phyloP scores from a whole-genome alignment of 805 yeast genomes.

The Ogataea angusta region DNA sequence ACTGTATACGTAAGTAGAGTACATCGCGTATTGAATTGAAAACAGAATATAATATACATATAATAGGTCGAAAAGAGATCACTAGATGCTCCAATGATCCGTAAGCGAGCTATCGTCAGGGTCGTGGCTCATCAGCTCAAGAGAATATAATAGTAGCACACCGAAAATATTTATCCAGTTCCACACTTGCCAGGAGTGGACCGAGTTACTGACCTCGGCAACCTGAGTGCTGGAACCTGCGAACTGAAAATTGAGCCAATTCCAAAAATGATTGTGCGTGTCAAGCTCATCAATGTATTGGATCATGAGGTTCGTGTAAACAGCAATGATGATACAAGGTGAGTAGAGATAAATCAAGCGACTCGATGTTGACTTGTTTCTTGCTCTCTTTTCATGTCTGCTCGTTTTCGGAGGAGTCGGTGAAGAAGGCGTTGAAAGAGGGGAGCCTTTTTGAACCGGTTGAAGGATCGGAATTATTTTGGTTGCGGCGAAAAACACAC shows the following conservation, averaged over 20 bases:
- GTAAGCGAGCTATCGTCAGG: slow-evolving; percentile 34
- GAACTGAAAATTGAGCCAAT: slow-evolving; percentile 30
- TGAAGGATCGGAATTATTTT: slow-evolving; percentile 73
- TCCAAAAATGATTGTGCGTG: slow-evolving; percentile 41
- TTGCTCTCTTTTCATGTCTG: slow-evolving; percentile 1
- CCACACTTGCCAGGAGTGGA: slow-evolving; percentile 94
- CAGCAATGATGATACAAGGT: slow-evolving; percentile 92
- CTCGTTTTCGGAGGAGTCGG: slow-evolving; percentile 18
- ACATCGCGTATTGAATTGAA: slow-evolving; percentile 5
- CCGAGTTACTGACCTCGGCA: slow-evolving; percentile 8
- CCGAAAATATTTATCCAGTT: slow-evolving; percentile 90
- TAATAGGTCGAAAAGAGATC: background rate
- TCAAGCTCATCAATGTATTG: slow-evolving; percentile 79
- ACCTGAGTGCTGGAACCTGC: slow-evolving; percentile 1
- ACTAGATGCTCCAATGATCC: slow-evolving; percentile 28
- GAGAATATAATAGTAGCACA: slow-evolving; percentile 72
- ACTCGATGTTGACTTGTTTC: slow-evolving; percentile 34
- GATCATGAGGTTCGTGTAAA: slow-evolving; percentile 89
- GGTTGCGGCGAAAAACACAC: slow-evolving; percentile 86
- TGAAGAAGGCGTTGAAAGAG: slow-evolving; percentile 22
- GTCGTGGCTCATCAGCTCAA: slow-evolving; percentile 56
- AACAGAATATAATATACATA: slow-evolving; percentile 5
- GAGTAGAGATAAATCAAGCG: slow-evolving; percentile 78
- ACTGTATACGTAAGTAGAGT: slow-evolving; percentile 2
- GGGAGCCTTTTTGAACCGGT: slow-evolving; percentile 25